phyloP scores from a whole-genome alignment of 306 rosid species.

The Echinosophora koreensis region DNA sequence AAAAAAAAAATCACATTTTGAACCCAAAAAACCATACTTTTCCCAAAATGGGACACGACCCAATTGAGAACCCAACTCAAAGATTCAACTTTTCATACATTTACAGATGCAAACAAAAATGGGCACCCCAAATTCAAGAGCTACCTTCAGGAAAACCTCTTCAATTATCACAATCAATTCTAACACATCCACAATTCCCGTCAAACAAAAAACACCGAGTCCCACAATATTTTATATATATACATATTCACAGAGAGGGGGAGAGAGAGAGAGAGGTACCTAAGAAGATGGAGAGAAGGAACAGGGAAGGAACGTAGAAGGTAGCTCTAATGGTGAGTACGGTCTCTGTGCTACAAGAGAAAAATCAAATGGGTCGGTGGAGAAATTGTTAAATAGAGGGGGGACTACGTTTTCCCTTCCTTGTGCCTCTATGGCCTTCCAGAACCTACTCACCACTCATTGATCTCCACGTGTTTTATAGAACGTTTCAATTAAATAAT shows the following conservation, averaged over 20 bases:
- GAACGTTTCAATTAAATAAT: no score
- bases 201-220: background rate
- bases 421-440: slow-evolving; percentile 55
- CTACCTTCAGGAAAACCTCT: background rate
- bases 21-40: background rate
- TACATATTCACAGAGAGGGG: background rate
- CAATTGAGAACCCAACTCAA: slow-evolving; percentile 26
- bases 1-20: background rate
- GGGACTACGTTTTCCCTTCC: background rate
- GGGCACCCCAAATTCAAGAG: background rate
- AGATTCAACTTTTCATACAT: slow-evolving; percentile 11
- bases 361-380: background rate
- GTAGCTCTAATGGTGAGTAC: background rate
- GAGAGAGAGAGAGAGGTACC: slow-evolving; percentile 27
- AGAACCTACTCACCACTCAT: slow-evolving; percentile 59
- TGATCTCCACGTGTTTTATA: slow-evolving; percentile 28
- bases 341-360: background rate
- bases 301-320: background rate
- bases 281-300: background rate
- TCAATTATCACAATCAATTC: background rate
- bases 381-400: slow-evolving; percentile 33
- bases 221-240: background rate
- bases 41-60: background rate
- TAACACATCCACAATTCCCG: background rate
- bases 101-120: slow-evolving; percentile 24